Base-by-base conservation (phyloP, 1,139 yeast genomes). In the Yarrowia galli region DNA sequence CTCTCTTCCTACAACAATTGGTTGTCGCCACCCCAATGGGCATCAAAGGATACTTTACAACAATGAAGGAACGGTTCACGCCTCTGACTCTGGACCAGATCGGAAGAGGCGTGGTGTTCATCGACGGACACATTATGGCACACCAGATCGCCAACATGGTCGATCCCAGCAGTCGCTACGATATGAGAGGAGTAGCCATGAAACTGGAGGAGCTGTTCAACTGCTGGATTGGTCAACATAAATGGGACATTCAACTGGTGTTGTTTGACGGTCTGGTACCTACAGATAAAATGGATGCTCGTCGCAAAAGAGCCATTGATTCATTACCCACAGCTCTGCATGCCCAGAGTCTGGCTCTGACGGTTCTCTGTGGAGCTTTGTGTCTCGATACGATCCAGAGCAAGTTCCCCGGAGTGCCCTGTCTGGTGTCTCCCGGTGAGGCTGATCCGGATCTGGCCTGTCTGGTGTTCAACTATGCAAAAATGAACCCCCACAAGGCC, bases 141-240 rank as follows among this genome's bases (percentile, higher is more conserved):
- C 61, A 54, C 61, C 61, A 54, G 9, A 54, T 54, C 22, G 61
- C 61, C 46, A 54, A 54, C 36, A 54, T 54, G 61, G 61, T 54
- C 9, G 61, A 54, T 54, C 61, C 61, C 15, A 32, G 46, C 25
- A 38, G 46, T 25, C 35, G 61, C 20, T 54, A 54, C 61, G 61
- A 54, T 25, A 54, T 54, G 61, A 15, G 61, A 1, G 61, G 36
- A 2, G 61, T 54, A 20, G 61, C 61, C 36, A 25, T 54, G 48
- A 54, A 54, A 38, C 48, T 54, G 48, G 61, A 54, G 61, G 61
- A 54, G 48, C 61, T 54, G 2, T 40, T 54, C 48, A 40, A 23
- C 46, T 54, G 61, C 48, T 54, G 61, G 61, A 38, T 54, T n/a
- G 38, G 38, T n/a, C 61, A 54, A 12, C 61, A 54, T 48, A 54